Evolutionary conservation across 257 asterid genomes (phyloP), one percentile per base, ranked within the genome.

Genomic region (Solanum megistacrolobum): DNA sequence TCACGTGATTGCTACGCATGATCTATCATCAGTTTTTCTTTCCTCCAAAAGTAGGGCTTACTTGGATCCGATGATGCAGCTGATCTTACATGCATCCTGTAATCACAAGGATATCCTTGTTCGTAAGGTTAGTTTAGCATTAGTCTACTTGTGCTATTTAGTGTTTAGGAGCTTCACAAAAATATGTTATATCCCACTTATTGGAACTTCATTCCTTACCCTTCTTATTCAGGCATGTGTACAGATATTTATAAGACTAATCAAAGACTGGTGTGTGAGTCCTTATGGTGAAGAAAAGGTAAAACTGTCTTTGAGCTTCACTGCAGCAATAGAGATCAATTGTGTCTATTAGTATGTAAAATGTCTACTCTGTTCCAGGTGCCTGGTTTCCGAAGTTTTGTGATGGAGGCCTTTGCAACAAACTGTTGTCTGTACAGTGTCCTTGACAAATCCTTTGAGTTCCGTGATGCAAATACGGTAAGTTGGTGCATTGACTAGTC

Each of bases 361-460:
- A 31, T 34, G 32, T 81, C 46, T n/a, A 8, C 66, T 29, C 36
- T 83, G 91, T 92, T 82, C 66, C 97, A 97, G 99, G 99, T 97
- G 29, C 96, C 99, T 87, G 99, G 99, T 72, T 97, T 97, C 91
- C 91, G 86, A 87, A 91, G 89, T 84, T 97, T 95, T 91, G 90
- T 97, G 66, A 90, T 95, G n/a, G 98, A 94, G 89, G 90, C 93
- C 25, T 97, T 97, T 90, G 98, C 98, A 29, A 89, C 91, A 87
- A 95, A 94, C 87, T 97, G 99, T 86, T 97, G 99, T 86, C 89
- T 97, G 85, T 92, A 95, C 93, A 97, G 99, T 85, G 98, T 97
- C 90, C 96, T 97, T 48, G 98, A 97, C 91, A 94, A 94, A 87
- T 96, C 99, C 89, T 97, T 96, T 34, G 98, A 95, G 88, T 94